Evolutionary conservation across 805 yeast species (phyloP).

Genomic region (Debaryomyces maramus): DNA sequence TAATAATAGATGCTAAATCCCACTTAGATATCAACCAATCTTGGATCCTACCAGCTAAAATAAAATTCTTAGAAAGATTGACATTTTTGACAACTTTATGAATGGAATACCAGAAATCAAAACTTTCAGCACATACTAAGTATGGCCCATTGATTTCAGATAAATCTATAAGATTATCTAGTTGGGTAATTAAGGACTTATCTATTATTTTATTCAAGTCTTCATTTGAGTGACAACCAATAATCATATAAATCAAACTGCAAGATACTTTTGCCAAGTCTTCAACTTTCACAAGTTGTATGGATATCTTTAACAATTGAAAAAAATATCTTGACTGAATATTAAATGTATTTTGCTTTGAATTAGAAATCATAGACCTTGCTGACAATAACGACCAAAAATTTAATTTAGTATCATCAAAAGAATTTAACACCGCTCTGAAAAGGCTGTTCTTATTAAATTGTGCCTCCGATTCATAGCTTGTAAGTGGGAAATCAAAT

Average conservation of each 20-base stretch:
- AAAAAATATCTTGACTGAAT: neutral
- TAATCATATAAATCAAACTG: conserved; percentile 22
- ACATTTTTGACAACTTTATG: conserved; percentile 35
- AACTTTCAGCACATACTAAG: conserved; percentile 44
- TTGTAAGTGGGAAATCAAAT: conserved; percentile 9
- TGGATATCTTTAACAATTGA: conserved; percentile 32
- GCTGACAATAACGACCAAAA: conserved; percentile 28
- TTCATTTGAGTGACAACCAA: conserved; percentile 9
- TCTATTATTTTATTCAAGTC: conserved; percentile 29
- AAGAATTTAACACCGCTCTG: conserved; percentile 17
- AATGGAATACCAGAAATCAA: conserved; percentile 54
- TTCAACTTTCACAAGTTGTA: conserved; percentile 37
- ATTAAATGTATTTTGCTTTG: neutral
- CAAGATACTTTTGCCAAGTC: conserved; percentile 30
- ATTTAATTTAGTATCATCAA: conserved; percentile 20
- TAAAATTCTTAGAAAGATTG: conserved; percentile 26
- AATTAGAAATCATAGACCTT: conserved; percentile 13
- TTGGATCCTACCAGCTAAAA: conserved; percentile 29
- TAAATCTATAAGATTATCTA: conserved; percentile 51
- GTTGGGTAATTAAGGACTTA: conserved; percentile 41
- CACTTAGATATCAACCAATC: conserved; percentile 56
- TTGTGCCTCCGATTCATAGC: neutral
- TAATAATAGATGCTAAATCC: conserved; percentile 19
- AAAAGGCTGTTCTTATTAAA: conserved; percentile 12
- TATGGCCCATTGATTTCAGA: conserved; percentile 65